Conservation (phyloP, 1,284 basidiomycete species). For the Rhodotorula sp. region DNA sequence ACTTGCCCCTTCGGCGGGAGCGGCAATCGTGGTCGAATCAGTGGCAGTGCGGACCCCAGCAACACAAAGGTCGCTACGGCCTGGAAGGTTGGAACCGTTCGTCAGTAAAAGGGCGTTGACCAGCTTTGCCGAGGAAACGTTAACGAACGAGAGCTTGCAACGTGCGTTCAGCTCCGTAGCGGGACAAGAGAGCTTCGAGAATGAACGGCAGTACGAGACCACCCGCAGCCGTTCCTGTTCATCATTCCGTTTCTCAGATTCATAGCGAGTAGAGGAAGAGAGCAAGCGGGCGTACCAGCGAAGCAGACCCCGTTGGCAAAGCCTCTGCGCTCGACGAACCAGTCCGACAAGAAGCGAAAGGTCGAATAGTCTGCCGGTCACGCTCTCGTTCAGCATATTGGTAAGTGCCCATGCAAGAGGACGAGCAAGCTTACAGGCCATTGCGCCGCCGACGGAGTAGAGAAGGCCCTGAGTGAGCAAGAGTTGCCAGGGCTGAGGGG, state of each 20-base stretch:
- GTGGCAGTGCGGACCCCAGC: conserved; percentile 47
- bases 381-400: neutral
- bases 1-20: conserved; percentile 1
- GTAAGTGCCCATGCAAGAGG: neutral
- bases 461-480: conserved; percentile 52
- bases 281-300: conserved; percentile 47
- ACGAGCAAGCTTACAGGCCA: conserved; percentile 15
- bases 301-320: conserved; percentile 54
- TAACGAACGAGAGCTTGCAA: conserved; percentile 16
- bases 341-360: conserved; percentile 53
- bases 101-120: neutral
- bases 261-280: too few relatives aligned
- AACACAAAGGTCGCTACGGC: conserved; percentile 46
- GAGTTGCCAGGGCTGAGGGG: conserved; percentile 48
- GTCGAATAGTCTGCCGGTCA: conserved; percentile 21
- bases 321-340: conserved; percentile 54
- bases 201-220: conserved; percentile 52
- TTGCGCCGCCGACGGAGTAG: conserved; percentile 51
- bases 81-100: conserved; percentile 42
- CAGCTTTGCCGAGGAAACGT: neutral
- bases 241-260: neutral
- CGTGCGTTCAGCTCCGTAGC: conserved; percentile 13
- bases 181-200: conserved; percentile 31
- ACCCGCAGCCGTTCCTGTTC: conserved; percentile 49
- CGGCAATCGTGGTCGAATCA: conserved; percentile 51